Evolutionary conservation across 2,329 filamentous ascomycete genomes (phyloP).

Genomic region (Epichloe aotearoae): DNA sequence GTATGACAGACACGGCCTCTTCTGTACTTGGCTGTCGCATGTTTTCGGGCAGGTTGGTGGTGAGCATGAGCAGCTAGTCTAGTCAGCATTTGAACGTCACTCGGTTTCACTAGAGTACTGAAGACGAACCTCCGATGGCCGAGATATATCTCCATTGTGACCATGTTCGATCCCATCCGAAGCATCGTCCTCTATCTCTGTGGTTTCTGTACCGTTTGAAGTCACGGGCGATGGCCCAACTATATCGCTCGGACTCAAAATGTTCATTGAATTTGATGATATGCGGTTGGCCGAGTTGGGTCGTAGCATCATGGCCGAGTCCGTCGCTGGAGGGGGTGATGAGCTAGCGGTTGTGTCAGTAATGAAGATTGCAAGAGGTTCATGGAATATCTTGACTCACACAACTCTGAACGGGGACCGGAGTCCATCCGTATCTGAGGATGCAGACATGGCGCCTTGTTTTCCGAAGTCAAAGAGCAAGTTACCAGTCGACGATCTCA

Average conservation of each 20-base stretch:
- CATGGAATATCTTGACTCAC: constrained; percentile 24
- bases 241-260: constrained; percentile 52
- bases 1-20: constrained; percentile 79
- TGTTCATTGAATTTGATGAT: constrained; percentile 38
- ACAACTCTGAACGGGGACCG: constrained; percentile 36
- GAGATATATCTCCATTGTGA: constrained; percentile 9
- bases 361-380: constrained; percentile 1
- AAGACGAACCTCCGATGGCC: constrained; percentile 19
- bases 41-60: constrained; percentile 43
- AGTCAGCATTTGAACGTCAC: not conserved
- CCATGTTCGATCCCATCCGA: constrained; percentile 42
- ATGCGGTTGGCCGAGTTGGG: constrained; percentile 36
- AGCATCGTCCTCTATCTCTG: constrained; percentile 70
- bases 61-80: constrained; percentile 36
- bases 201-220: constrained; percentile 70
- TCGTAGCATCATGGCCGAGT: constrained; percentile 39
- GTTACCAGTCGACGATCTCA: constrained; percentile 47
- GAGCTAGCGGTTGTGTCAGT: constrained; percentile 15
- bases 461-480: constrained; percentile 26
- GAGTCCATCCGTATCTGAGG: constrained; percentile 36
- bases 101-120: not conserved
- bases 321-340: constrained; percentile 23
- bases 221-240: constrained; percentile 76
- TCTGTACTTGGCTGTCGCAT: constrained; percentile 51
- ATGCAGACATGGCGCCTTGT: constrained; percentile 39